Evolutionary conservation across 106 monocot species (phyloP).

Genomic region (Gastrodia elata): DNA sequence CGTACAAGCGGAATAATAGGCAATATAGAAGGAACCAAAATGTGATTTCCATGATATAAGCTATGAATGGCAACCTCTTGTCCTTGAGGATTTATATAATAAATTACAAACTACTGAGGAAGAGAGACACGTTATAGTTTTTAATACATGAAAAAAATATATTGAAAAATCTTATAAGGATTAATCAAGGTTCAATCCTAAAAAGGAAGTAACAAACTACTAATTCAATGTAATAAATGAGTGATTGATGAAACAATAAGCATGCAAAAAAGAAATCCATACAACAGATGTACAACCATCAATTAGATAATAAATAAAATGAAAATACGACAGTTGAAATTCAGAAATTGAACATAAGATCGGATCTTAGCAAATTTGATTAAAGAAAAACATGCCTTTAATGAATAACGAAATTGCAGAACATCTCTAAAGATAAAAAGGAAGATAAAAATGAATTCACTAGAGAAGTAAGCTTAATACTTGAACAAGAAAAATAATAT

Average conservation of each 20-base stretch:
- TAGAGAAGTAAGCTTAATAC: background rate
- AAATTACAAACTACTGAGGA: too few species aligned
- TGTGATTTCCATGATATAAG: too few species aligned
- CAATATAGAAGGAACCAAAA: too few species aligned
- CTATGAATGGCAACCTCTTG: too few species aligned
- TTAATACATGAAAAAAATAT: too few species aligned
- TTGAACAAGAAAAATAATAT: background rate
- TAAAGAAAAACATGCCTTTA: background rate
- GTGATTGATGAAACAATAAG: background rate
- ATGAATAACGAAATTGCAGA: background rate
- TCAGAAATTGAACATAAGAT: background rate
- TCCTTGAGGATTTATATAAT: too few species aligned
- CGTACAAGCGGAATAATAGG: too few species aligned
- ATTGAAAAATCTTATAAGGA: too few species aligned
- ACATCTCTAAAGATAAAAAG: background rate
- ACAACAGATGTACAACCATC: background rate
- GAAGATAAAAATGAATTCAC: background rate
- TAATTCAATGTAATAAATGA: background rate
- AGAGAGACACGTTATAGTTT: too few species aligned
- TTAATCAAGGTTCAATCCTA: too few species aligned
- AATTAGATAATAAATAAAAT: too few species aligned
- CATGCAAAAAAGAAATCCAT: background rate
- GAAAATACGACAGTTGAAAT: background rate
- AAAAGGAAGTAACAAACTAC: background rate
- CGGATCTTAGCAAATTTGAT: background rate